A percentile compares a stretch with the other conserved stretches of the same genome.
These are phyloP conservation scores for Gillenia trifoliata DNA, from an alignment of 306 rosid species.

Conservation along the genomic window DNA sequence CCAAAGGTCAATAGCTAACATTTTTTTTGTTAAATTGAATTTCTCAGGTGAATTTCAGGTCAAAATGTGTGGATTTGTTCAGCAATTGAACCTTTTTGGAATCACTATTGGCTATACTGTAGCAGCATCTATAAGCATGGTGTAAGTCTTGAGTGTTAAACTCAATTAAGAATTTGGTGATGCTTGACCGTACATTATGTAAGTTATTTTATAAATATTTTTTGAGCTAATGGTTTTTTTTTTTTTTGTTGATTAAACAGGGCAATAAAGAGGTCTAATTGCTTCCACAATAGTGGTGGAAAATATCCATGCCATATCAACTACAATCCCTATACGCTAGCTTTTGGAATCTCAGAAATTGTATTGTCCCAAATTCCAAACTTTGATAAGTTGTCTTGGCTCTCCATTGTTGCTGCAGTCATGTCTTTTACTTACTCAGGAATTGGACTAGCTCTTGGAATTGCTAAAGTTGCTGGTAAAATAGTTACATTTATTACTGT, in stretches of 20 bases:
- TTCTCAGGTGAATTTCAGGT: constrained; percentile 10
- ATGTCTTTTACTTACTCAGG: constrained; percentile 29
- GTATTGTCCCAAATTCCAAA: constrained; percentile 20
- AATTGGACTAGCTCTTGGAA: constrained; percentile 26
- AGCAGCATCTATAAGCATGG: constrained; percentile 29
- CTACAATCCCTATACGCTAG: constrained; percentile 16
- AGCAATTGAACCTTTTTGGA: constrained; percentile 17
- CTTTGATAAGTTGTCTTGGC: constrained; percentile 18
- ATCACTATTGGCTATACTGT: constrained; percentile 25
- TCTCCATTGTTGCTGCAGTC: constrained; percentile 22
- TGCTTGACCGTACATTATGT: background rate
- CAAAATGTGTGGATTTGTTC: constrained; percentile 18
- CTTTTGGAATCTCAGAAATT: constrained; percentile 17
- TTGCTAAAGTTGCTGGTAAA: constrained; percentile 23
- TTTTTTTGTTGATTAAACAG: constrained; percentile 13
- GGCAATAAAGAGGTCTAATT: constrained; percentile 14
- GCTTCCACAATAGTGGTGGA: constrained; percentile 18
- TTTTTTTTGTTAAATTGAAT: background rate
- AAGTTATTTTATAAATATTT: no score
- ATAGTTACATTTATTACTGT: background rate
- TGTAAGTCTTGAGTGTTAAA: constrained; percentile 8
- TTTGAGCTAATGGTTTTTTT: no score
- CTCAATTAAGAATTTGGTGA: background rate
- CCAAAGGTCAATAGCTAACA: background rate
- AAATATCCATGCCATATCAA: background rate